These are phyloP conservation scores for Tetradesmus obliquus DNA, from an alignment of 139 green algal genomes.

Conservation along the genomic window DNA sequence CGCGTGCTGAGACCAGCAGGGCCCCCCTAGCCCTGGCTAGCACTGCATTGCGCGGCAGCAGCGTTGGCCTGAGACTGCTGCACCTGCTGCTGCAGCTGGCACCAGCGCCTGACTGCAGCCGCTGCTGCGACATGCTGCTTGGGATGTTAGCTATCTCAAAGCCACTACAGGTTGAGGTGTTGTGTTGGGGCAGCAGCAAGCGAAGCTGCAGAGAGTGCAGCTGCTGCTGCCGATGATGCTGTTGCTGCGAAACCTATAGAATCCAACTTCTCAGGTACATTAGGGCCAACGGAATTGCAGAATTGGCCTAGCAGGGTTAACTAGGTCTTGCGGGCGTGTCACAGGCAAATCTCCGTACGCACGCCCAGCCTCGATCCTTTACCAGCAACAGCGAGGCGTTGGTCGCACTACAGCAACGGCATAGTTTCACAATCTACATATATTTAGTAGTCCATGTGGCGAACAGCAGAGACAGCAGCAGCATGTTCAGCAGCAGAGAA, in stretches of 20 bases:
- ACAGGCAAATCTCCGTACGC: not conserved
- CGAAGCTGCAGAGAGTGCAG: not conserved
- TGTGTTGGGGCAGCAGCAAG: not conserved
- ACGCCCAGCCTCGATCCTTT: not conserved
- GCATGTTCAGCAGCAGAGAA: not conserved
- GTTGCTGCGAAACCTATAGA: not conserved
- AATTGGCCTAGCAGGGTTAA: not conserved
- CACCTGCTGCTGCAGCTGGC: conserved; percentile 3
- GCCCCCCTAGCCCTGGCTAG: not conserved
- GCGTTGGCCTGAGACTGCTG: not conserved
- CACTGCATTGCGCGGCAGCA: not conserved
- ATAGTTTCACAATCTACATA: not conserved
- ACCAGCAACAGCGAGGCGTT: not conserved
- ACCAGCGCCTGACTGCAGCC: not conserved
- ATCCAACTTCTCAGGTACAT: not conserved
- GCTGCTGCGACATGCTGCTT: conserved; percentile 16
- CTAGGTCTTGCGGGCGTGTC: not conserved
- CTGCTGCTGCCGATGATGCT: not conserved
- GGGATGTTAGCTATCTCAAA: not conserved
- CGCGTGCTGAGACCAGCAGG: not conserved
- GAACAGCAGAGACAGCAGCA: not conserved
- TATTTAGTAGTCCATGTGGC: not conserved
- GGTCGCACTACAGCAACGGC: not conserved
- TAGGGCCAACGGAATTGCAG: not conserved
- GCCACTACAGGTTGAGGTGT: not conserved